Evolutionary conservation across 2,329 filamentous ascomycete species (phyloP), one percentile per base, ranked within the genome.

Genomic region (Trichoderma afroharzianum): DNA sequence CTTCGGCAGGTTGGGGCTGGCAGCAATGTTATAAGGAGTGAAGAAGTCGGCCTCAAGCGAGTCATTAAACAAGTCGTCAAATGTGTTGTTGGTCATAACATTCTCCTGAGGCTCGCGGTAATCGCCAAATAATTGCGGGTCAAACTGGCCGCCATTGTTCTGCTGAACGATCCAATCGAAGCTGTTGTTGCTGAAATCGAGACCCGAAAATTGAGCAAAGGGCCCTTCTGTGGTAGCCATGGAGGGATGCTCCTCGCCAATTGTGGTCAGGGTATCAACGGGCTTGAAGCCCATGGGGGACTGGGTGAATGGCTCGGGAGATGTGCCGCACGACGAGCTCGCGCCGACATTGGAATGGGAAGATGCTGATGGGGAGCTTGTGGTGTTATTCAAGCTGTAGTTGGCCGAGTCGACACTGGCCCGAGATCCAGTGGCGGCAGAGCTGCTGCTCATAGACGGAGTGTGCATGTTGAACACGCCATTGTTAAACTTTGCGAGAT

Each of bases 21-120:
- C 83, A 70, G 83, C 82, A 69, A 90, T 89, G 77, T 96, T 95
- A 80, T 93, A 95, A 0, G 95, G 94, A 33, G 91, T 94, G 53
- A 89, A 87, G 77, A 97, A 93, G 76, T 97, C 95, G 24, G 90
- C 84, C 18, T 95, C 91, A 78, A 97, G 92, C 15, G 94, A 92
- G 76, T 97, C 95, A 75, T 88, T 88, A 81, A 90, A 90, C 76
- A 90, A 88, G 74, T 90, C 92, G 69, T 93, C 93, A 75, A 97
- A 93, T 9, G 90, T 89, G 57, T 87, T 88, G 77, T 83, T 91
- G 75, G 85, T 84, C 21, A 97, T 82, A 15, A 97, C 87, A 70
- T 91, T 95, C 71, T 94, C 92, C 77, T 97, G 93, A 0, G 94
- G 91, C 78, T 99, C 96, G 67, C 96, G 91, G 82, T 98, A 98